phyloP scores from a whole-genome alignment of 768 basidiomycete species.

The Stropharia rugosoannulata region DNA sequence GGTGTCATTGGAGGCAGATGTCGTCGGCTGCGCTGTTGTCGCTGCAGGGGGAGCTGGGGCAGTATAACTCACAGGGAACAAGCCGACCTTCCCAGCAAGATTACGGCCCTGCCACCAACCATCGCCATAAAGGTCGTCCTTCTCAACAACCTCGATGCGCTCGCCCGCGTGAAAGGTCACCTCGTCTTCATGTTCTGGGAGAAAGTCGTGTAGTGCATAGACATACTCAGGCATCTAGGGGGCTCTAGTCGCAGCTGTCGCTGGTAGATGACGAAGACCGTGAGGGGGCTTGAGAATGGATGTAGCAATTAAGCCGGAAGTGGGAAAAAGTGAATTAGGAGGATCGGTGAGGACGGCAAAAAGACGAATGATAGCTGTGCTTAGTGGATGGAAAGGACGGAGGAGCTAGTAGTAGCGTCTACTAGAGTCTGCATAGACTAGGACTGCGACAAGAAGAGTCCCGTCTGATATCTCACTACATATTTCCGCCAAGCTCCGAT shows the following conservation, averaged over 20 bases:
- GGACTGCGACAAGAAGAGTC: not conserved
- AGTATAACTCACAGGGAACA: conserved; percentile 92
- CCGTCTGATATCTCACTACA: not conserved
- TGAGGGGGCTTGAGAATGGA: not conserved
- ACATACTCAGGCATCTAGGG: conserved; percentile 77
- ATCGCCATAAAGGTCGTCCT: conserved; percentile 89
- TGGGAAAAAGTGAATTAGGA: not conserved
- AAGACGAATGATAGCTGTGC: too few relatives aligned
- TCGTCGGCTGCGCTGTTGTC: not conserved
- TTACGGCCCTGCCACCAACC: conserved; percentile 98
- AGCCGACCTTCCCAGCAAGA: conserved; percentile 73
- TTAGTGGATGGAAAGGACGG: not conserved
- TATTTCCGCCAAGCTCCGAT: conserved; percentile 1
- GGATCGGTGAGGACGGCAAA: not conserved
- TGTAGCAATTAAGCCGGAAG: not conserved
- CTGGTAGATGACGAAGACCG: not conserved
- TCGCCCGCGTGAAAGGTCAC: conserved; percentile 84
- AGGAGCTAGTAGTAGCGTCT: not conserved
- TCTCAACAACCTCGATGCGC: conserved; percentile 86
- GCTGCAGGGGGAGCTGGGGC: conserved; percentile 41
- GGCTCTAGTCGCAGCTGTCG: not conserved
- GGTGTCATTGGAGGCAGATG: conserved; percentile 8
- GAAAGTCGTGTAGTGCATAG: conserved; percentile 85
- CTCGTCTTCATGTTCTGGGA: conserved; percentile 94
- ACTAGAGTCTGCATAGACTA: not conserved